Evolutionary conservation across 345 rosid genomes (phyloP), one percentile per base, ranked within the genome.

Genomic region (Euphorbia pulcherrima): DNA sequence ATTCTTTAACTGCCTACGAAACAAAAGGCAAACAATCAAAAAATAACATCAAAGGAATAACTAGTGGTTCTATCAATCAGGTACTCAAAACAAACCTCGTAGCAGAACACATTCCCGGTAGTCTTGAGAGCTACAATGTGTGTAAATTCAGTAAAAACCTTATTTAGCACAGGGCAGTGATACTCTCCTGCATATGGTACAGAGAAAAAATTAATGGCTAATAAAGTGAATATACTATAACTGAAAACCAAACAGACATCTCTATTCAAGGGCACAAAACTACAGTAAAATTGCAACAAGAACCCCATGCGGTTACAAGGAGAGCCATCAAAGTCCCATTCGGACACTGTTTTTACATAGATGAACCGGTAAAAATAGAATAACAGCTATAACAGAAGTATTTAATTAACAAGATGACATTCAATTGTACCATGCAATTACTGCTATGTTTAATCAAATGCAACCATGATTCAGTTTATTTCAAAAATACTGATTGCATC

Each of bases 51-150:
- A 51, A 64, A 56, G 59, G 47, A 55, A 58, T 69, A 40, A 64
- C 18, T 54, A 57, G 17, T 40, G 50, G 52, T 23, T 37, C 21
- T 50, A 66, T 74, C 47, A 51, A 57, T 52, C 6, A 56, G 66
- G 66, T n/a, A 55, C 11, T 33, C 16, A 47, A n/a, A 58, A 65
- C 75, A 53, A 55, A 93, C 97, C 90, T 89, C 97, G 57, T 85
- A 87, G 72, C 92, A 88, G 81, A 94, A 91, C 1, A 94, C 96
- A 68, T 94, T 88, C 64, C 96, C 97, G 0, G 96, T 82, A 40
- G 92, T 88, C 85, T 84, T 94, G 69, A 94, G 89, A 60, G 99
- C 92, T 81, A 94, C 90, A 23, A 89, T 89, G 74, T 88, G 97
- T 0, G 96, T 88, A 60, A 82, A 94, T 67, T 91, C 99, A 5